These are phyloP conservation scores for Rhodotorula sphaerocarpa DNA, from an alignment of 768 basidiomycete genomes.

Conservation along the genomic window DNA sequence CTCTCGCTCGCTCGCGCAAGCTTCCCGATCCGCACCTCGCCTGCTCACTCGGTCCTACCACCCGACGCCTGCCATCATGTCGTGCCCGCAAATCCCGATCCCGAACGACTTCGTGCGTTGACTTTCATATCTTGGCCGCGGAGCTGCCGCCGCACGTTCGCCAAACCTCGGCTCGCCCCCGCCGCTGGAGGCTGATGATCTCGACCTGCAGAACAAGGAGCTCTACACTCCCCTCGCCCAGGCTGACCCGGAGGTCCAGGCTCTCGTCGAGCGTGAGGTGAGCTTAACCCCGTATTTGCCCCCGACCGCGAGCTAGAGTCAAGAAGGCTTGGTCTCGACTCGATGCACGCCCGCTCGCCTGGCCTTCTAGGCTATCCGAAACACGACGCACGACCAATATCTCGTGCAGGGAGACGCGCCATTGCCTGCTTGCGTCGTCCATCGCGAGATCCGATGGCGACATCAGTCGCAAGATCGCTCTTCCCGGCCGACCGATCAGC, in stretches of 20 bases:
- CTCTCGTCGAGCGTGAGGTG: conserved; percentile 70
- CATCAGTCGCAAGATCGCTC: too few species aligned
- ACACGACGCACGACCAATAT: too few species aligned
- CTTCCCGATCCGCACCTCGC: background rate
- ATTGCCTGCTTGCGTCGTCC: too few species aligned
- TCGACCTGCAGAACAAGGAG: conserved; percentile 63
- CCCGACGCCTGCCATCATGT: conserved; percentile 12
- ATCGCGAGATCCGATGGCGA: too few species aligned
- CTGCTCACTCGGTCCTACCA: background rate
- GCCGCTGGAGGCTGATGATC: background rate
- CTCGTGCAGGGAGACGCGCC: too few species aligned
- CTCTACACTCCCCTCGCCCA: conserved; percentile 81
- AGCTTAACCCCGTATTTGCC: background rate
- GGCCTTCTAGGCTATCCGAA: too few species aligned
- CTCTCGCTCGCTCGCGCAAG: conserved; percentile 2
- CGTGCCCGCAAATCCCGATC: conserved; percentile 41
- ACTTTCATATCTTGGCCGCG: too few species aligned
- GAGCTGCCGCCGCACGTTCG: background rate
- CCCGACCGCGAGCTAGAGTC: too few species aligned
- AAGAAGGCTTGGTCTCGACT: too few species aligned
- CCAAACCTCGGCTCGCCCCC: background rate
- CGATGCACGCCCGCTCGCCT: too few species aligned
- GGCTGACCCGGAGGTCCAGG: conserved; percentile 87
- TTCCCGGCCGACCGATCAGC: too few species aligned
- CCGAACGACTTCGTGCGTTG: conserved; percentile 46